A percentile compares a stretch with the other conserved stretches of the same genome.
phyloP scores from a whole-genome alignment of 164 flowering plant genomes.

The Echeveria elegans region DNA sequence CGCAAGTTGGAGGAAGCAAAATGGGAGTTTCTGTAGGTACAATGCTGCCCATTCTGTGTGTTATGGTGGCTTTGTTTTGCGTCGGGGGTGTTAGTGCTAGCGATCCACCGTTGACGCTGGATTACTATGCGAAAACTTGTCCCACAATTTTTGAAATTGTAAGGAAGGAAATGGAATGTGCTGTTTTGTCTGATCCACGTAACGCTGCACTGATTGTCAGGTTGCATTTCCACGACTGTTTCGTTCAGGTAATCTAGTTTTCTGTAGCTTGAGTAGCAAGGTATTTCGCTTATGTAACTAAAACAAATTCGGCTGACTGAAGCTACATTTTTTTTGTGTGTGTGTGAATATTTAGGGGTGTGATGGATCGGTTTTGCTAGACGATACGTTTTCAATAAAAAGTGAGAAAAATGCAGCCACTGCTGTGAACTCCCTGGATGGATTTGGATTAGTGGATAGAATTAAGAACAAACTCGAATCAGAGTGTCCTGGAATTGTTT shows the following conservation, averaged over 20 bases:
- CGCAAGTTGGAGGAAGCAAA: conserved; percentile 7
- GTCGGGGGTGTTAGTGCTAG: conserved; percentile 21
- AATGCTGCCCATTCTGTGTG: conserved; percentile 6
- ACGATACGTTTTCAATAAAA: conserved; percentile 58
- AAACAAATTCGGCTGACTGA: not conserved
- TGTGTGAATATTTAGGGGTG: conserved; percentile 93
- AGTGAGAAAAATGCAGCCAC: conserved; percentile 71
- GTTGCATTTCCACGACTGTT: conserved; percentile 90
- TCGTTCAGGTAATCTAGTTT: conserved; percentile 56
- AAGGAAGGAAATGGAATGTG: conserved; percentile 72
- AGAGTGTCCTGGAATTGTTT: conserved; percentile 82
- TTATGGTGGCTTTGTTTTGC: conserved; percentile 16
- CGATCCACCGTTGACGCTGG: conserved; percentile 49
- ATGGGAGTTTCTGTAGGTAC: conserved; percentile 13
- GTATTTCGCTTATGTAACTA: not conserved
- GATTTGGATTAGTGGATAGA: conserved; percentile 57
- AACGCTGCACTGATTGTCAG: conserved; percentile 68
- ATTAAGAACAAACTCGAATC: conserved; percentile 81
- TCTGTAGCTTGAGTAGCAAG: conserved; percentile 3
- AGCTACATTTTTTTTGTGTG: not conserved
- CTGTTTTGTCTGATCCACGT: conserved; percentile 63
- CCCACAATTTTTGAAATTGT: conserved; percentile 50
- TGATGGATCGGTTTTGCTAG: conserved; percentile 84
- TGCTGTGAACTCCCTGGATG: conserved; percentile 53
- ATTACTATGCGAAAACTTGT: conserved; percentile 63